These are phyloP conservation scores for Drechmeria coniospora DNA, from an alignment of 2,329 filamentous ascomycete species.

Conservation along the genomic window DNA sequence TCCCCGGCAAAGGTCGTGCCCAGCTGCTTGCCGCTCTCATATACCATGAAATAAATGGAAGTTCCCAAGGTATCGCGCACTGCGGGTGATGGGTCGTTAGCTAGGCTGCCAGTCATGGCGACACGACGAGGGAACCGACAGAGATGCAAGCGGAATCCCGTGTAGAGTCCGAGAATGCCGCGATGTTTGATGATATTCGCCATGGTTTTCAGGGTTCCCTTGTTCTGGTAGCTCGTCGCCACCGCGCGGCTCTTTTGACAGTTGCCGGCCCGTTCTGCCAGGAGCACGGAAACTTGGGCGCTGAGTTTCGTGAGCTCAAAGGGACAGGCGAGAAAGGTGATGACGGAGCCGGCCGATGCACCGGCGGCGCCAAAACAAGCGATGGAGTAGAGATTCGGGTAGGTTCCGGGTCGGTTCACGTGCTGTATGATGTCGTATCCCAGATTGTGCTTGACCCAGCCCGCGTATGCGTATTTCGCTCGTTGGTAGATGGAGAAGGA, in stretches of 20 bases:
- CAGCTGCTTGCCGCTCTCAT: slow-evolving; percentile 73
- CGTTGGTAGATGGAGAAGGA: slow-evolving; percentile 69
- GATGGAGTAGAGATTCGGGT: slow-evolving; percentile 58
- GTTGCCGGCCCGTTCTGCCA: slow-evolving; percentile 33
- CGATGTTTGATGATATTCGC: slow-evolving; percentile 62
- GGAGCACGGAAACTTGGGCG: slow-evolving; percentile 68
- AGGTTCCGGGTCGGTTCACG: slow-evolving; percentile 54
- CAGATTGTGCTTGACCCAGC: slow-evolving; percentile 52
- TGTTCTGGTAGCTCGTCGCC: slow-evolving; percentile 58
- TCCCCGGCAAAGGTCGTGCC: slow-evolving; percentile 60
- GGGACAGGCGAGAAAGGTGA: slow-evolving; percentile 69
- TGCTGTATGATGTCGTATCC: slow-evolving; percentile 56
- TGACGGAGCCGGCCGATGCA: slow-evolving; percentile 63
- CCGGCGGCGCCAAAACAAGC: slow-evolving; percentile 65
- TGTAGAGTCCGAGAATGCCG: slow-evolving; percentile 60
- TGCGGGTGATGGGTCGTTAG: too few species aligned
- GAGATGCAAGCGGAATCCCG: slow-evolving; percentile 64
- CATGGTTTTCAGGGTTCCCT: slow-evolving; percentile 63
- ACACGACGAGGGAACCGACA: slow-evolving; percentile 33
- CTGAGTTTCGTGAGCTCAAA: slow-evolving; percentile 85
- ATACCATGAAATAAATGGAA: slow-evolving; percentile 76
- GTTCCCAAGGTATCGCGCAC: slow-evolving; percentile 75
- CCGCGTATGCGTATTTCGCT: slow-evolving; percentile 58
- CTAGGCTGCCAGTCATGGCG: slow-evolving; percentile 5
- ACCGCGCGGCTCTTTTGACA: slow-evolving; percentile 38